Evolutionary conservation across 2,329 filamentous ascomycete genomes (phyloP).

Genomic region (Moelleriella libera): DNA sequence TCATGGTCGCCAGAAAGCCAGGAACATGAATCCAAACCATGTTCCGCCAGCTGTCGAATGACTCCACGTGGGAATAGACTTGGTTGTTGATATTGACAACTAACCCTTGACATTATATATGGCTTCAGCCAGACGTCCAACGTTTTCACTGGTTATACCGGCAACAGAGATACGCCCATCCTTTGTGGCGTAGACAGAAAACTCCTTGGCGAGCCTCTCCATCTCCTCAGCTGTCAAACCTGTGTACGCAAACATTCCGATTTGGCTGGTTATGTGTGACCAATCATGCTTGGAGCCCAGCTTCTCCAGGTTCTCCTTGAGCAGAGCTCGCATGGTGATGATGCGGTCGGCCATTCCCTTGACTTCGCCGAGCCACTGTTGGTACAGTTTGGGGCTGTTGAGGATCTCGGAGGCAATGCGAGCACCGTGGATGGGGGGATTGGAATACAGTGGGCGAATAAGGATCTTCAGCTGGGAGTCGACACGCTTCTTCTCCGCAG

Average conservation of each 20-base stretch:
- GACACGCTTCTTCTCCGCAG: constrained; percentile 87
- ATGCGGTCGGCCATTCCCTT: constrained; percentile 99
- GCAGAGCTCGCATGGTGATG: constrained; percentile 90
- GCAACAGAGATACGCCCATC: constrained; percentile 78
- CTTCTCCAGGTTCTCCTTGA: constrained; percentile 90
- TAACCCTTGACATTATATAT: constrained; percentile 74
- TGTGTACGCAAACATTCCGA: constrained; percentile 99
- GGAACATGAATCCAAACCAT: no score
- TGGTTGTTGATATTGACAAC: constrained; percentile 2
- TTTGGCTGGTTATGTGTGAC: constrained; percentile 97
- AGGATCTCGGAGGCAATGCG: constrained; percentile 88
- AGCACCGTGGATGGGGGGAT: constrained; percentile 92
- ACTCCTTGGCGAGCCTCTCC: constrained; percentile 81
- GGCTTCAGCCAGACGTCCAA: constrained; percentile 65
- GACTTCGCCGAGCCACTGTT: constrained; percentile 92
- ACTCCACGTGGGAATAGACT: neutral
- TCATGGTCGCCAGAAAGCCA: no score
- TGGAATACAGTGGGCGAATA: constrained; percentile 93
- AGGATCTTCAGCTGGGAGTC: constrained; percentile 98
- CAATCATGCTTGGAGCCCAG: constrained; percentile 95
- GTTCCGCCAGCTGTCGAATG: neutral
- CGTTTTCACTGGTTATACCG: constrained; percentile 68
- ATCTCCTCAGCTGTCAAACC: constrained; percentile 85
- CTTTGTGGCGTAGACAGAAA: constrained; percentile 95
- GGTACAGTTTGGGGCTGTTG: constrained; percentile 69